Evolutionary conservation across 2,329 filamentous ascomycete species (phyloP).

Genomic region (Cladosporium velox): DNA sequence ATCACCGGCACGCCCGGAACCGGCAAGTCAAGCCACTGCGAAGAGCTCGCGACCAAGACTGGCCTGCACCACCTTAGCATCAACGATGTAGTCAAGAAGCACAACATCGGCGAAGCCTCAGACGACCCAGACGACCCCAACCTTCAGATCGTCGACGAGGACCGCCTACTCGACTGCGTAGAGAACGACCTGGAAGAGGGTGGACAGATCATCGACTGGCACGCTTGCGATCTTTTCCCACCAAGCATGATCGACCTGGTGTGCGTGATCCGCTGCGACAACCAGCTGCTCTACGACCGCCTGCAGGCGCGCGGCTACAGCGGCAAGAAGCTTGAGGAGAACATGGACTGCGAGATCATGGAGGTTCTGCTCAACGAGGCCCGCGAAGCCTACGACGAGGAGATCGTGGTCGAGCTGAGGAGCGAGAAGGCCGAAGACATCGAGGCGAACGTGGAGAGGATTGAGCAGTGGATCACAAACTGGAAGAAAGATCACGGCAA

Average conservation of each 20-base stretch:
- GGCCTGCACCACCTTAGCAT: conserved; percentile 81
- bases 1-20: conserved; percentile 94
- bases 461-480: conserved; percentile 76
- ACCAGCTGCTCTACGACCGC: conserved; percentile 79
- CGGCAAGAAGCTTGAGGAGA: conserved; percentile 89
- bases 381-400: conserved; percentile 77
- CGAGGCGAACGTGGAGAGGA: conserved; percentile 81
- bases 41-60: conserved; percentile 73
- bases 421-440: conserved; percentile 84
- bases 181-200: conserved; percentile 77
- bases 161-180: conserved; percentile 84
- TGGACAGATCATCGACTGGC: conserved; percentile 94
- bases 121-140: conserved; percentile 72
- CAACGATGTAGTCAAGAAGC: conserved; percentile 89
- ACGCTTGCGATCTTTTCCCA: conserved; percentile 94
- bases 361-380: conserved; percentile 91
- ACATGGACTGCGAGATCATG: conserved; percentile 97
- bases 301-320: conserved; percentile 76
- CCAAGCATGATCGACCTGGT: conserved; percentile 93
- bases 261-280: conserved; percentile 82
- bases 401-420: conserved; percentile 84
- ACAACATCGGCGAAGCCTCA: conserved; percentile 81
- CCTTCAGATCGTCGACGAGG: conserved; percentile 93
- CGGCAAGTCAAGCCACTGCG: conserved; percentile 91
- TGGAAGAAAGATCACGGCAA: conserved; percentile 72